Evolutionary conservation across 306 rosid genomes (phyloP), one percentile per base, ranked within the genome.

Genomic region (Quercus suber): DNA sequence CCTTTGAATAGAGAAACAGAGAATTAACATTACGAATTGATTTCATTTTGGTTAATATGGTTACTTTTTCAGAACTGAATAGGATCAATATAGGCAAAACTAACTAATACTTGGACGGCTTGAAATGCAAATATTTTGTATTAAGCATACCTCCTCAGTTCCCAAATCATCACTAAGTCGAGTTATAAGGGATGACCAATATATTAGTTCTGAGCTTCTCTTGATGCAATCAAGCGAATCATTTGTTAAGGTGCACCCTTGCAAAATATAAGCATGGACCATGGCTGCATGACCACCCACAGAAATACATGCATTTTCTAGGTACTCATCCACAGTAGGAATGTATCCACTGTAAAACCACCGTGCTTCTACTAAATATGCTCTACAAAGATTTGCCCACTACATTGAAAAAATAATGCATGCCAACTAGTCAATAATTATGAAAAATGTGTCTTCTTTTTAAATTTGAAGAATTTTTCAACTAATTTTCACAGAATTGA

Each of bases 161-260:
- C 84, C 82, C 63, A 84, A 74, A 73, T 84, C 87, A 21, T 84
- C 84, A 8, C 64, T 28, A 21, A 84, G 79, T n/a, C 84, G 57
- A 17, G 82, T 72, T 3, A 76, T 6, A 8, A 84, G 55, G 31
- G 84, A 76, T 31, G 84, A 69, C 79, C 76, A 80, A 67, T 73
- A 59, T 64, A 76, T 25, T 0, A 84, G 58, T 23, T 80, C 11
- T 65, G 84, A 76, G 73, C 60, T 77, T 45, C 73, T 43, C 14
- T 55, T 25, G 12, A 76, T n/a, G 49, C 52, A 75, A 14, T 76
- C 53, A 6, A 80, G 69, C 33, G 82, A 72, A 64, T 21, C 45
- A 65, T 65, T 10, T 6, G 84, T 11, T 27, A 43, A 31, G 57
- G 51, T 11, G 73, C 17, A 11, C 17, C 76, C 79, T 11, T 33